A percentile compares a stretch with the other conserved stretches of the same genome.
phyloP scores from a whole-genome alignment of 2,329 filamentous ascomycete genomes.

The Orbilia brochopaga region DNA sequence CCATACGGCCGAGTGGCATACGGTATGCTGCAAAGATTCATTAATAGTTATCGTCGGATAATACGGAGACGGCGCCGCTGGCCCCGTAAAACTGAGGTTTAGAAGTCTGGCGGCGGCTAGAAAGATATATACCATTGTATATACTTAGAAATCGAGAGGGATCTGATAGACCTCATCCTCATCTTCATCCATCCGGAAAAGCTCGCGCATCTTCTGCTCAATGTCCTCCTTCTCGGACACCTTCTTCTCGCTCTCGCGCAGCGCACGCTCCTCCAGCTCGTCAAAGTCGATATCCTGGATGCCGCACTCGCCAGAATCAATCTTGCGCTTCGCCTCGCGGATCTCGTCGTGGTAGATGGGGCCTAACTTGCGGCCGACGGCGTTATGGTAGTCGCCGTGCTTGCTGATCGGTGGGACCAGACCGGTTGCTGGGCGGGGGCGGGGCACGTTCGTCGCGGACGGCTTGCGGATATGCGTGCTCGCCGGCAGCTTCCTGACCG shows the following conservation, averaged over 20 bases:
- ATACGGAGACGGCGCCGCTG: too few species aligned
- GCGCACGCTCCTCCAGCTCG: conserved; percentile 25
- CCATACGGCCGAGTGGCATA: too few species aligned
- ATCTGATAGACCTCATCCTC: conserved; percentile 46
- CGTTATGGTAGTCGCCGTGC: conserved; percentile 19
- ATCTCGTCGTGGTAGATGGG: conserved; percentile 25
- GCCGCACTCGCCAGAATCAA: conserved; percentile 22
- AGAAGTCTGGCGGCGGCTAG: too few species aligned
- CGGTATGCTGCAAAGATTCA: too few species aligned
- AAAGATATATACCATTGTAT: conserved; percentile 7
- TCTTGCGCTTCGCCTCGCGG: conserved; percentile 4
- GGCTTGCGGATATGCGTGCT: neutral
- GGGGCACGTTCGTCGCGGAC: conserved; percentile 12
- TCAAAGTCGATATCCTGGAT: conserved; percentile 28
- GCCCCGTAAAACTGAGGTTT: too few species aligned
- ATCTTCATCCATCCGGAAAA: conserved; percentile 41
- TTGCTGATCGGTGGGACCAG: conserved; percentile 25
- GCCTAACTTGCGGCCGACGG: conserved; percentile 11
- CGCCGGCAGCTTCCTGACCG: conserved; percentile 1
- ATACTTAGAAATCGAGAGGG: conserved; percentile 29
- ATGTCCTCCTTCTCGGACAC: conserved; percentile 28
- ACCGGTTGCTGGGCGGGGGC: conserved; percentile 11
- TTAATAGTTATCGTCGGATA: too few species aligned
- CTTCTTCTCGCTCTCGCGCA: conserved; percentile 29
- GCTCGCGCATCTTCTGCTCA: conserved; percentile 28